Conservation (phyloP, 257 asterid species). For the Pogostemon cablin region DNA sequence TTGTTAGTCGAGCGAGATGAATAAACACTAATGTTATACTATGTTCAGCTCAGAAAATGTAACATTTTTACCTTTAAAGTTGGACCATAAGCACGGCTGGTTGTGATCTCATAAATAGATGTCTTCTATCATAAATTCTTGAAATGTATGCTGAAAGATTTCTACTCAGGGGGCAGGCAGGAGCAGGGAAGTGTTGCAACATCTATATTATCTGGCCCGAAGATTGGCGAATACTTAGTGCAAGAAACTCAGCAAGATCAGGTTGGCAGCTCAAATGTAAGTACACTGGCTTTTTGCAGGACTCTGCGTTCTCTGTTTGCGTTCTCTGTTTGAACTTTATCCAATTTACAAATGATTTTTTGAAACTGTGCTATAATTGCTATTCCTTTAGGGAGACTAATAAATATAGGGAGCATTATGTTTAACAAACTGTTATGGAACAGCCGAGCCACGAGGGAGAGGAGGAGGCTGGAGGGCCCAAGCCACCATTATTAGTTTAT, state of each 20-base stretch:
- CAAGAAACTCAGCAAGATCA: slow-evolving; percentile 40
- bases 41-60: background rate
- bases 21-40: background rate
- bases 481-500: too few species aligned
- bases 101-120: too few species aligned
- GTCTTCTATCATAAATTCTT: background rate
- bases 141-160: slow-evolving; percentile 9
- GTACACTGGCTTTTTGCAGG: background rate
- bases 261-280: slow-evolving; percentile 46
- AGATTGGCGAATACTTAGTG: slow-evolving; percentile 28
- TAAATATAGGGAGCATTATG: background rate
- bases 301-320: background rate
- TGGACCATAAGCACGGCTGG: background rate
- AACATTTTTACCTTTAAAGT: background rate
- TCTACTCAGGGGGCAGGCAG: slow-evolving; percentile 39
- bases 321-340: background rate
- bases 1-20: background rate
- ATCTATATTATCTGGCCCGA: slow-evolving; percentile 28
- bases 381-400: background rate
- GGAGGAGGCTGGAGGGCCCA: too few species aligned
- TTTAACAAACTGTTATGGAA: too few species aligned
- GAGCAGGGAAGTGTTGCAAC: slow-evolving; percentile 39
- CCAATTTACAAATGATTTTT: slow-evolving; percentile 13
- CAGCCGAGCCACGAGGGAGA: too few species aligned
- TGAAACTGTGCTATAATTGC: background rate